These are phyloP conservation scores for Sporothrix schenckii DNA, from an alignment of 2,329 filamentous ascomycete species.

Conservation along the genomic window DNA sequence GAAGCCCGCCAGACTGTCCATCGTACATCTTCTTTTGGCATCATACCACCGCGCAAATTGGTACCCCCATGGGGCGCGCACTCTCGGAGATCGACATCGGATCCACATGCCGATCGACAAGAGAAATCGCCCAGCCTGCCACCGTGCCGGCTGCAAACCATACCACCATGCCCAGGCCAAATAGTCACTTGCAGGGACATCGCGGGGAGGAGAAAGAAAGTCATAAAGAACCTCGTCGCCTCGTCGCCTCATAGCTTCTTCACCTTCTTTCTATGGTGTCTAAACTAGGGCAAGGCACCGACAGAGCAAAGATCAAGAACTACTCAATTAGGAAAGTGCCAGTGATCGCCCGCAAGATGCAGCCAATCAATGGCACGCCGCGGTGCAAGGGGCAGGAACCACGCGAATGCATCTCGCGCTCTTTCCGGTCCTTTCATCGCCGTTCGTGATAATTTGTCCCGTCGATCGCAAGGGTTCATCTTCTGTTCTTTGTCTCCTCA, in stretches of 20 bases:
- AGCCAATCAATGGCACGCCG: slow-evolving; percentile 22
- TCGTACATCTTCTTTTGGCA: too few relatives aligned
- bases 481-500: background rate
- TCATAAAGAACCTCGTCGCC: background rate
- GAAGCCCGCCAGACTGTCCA: background rate
- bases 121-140: background rate
- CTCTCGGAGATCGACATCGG: slow-evolving; percentile 6
- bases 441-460: background rate
- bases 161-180: background rate
- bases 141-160: too few relatives aligned
- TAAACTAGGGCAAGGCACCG: background rate
- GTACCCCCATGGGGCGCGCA: background rate
- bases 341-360: background rate
- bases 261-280: background rate
- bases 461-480: background rate
- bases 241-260: background rate
- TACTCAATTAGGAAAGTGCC: slow-evolving; percentile 34
- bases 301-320: slow-evolving; percentile 1
- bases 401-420: background rate
- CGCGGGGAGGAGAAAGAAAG: background rate
- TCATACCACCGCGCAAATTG: too few relatives aligned
- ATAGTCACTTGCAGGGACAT: background rate
- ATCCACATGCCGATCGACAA: background rate
- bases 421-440: background rate
- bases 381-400: slow-evolving; percentile 2